Evolutionary conservation across 805 yeast species (phyloP).

Genomic region (Wickerhamiella australiensis): DNA sequence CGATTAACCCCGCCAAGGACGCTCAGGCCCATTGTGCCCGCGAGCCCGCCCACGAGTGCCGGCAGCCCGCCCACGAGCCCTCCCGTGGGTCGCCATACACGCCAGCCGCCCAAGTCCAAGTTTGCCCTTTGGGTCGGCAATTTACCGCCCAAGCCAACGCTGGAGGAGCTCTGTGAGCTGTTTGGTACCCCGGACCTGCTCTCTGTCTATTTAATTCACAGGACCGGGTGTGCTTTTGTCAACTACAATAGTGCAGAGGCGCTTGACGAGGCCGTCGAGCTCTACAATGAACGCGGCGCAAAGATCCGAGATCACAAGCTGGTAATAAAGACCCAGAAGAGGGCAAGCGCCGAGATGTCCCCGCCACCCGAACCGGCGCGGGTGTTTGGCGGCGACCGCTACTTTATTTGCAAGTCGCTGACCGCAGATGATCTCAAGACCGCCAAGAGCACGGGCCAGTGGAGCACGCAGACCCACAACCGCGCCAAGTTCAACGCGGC

Average conservation of each 20-base stretch:
- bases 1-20: not conserved
- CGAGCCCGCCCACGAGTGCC: not conserved
- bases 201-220: slow-evolving; percentile 31
- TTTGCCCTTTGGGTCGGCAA: slow-evolving; percentile 40
- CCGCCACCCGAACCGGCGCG: slow-evolving; percentile 1
- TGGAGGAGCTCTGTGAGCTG: slow-evolving; percentile 28
- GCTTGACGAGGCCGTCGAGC: slow-evolving; percentile 25
- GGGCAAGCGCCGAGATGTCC: not conserved
- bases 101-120: slow-evolving; percentile 28
- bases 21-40: not conserved
- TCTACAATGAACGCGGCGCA: slow-evolving; percentile 24
- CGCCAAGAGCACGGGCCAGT: slow-evolving; percentile 27
- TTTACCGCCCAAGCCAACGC: slow-evolving; percentile 28
- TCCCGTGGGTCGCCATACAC: slow-evolving; percentile 2
- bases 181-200: slow-evolving; percentile 31
- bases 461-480: slow-evolving; percentile 35
- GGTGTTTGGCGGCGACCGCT: slow-evolving; percentile 23
- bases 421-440: slow-evolving; percentile 30
- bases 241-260: slow-evolving; percentile 28
- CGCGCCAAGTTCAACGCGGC: slow-evolving; percentile 30
- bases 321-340: slow-evolving; percentile 23
- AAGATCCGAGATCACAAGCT: slow-evolving; percentile 27
- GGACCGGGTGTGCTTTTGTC: slow-evolving; percentile 35
- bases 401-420: slow-evolving; percentile 32
- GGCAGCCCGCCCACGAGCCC: slow-evolving; percentile 1